Percentiles rank a stretch among this genome's conserved stretches.
phyloP scores from a whole-genome alignment of 2,329 filamentous ascomycete genomes.

The Fusarium albidum region DNA sequence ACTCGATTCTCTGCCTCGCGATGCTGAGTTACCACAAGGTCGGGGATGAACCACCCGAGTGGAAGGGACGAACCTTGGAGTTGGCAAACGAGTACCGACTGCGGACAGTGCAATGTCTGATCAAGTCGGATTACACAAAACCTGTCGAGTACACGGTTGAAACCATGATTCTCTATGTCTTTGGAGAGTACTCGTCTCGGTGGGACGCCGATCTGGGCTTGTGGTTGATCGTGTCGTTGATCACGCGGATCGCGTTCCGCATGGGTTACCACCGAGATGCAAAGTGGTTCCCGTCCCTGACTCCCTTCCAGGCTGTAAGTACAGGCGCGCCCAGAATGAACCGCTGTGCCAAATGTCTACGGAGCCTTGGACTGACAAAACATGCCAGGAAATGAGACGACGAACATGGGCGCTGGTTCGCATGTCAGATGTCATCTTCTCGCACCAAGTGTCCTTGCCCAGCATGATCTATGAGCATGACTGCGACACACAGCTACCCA shows the following conservation, averaged over 20 bases:
- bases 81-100: slow-evolving; percentile 71
- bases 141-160: slow-evolving; percentile 80
- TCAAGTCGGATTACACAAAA: slow-evolving; percentile 79
- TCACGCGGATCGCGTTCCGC: slow-evolving; percentile 67
- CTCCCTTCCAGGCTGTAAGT: slow-evolving; percentile 74
- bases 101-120: slow-evolving; percentile 79
- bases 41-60: slow-evolving; percentile 81
- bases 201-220: slow-evolving; percentile 77
- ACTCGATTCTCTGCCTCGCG: slow-evolving; percentile 78
- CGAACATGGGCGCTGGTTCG: slow-evolving; percentile 75
- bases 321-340: not conserved
- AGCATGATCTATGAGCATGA: slow-evolving; percentile 77
- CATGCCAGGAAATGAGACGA: slow-evolving; percentile 71
- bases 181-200: slow-evolving; percentile 77
- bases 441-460: slow-evolving; percentile 73
- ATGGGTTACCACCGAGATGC: slow-evolving; percentile 84
- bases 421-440: slow-evolving; percentile 79
- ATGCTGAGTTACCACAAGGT: slow-evolving; percentile 82
- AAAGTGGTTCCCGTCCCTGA: slow-evolving; percentile 75
- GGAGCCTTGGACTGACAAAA: slow-evolving; percentile 11
- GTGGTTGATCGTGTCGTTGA: slow-evolving; percentile 64
- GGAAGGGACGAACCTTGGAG: slow-evolving; percentile 71
- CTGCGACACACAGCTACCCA: slow-evolving; percentile 77
- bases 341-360: not conserved
- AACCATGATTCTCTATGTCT: slow-evolving; percentile 77